These are phyloP conservation scores for Theobroma cacao DNA, from an alignment of 345 rosid species.

Conservation along the genomic window DNA sequence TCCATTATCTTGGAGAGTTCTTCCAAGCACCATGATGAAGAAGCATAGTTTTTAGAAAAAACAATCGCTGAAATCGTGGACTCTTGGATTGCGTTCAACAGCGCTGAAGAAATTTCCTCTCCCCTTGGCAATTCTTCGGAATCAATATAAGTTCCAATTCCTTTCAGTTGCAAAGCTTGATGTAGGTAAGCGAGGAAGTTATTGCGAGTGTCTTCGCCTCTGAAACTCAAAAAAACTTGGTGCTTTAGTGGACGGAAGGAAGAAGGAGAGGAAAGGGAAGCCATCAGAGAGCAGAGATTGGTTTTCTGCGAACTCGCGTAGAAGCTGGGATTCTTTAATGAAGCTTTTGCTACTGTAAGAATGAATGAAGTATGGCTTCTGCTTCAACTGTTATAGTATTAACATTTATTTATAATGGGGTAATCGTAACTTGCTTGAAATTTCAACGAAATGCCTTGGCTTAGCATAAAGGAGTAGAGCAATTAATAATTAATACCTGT, in stretches of 20 bases:
- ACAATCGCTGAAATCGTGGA: conserved; percentile 22
- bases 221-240: conserved; percentile 35
- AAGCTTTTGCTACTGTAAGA: no score
- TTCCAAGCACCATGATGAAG: conserved; percentile 30
- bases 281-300: no score
- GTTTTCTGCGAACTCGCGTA: no score
- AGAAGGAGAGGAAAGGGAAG: neutral
- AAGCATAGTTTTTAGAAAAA: conserved; percentile 24
- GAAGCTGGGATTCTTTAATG: no score
- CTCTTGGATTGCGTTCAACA: conserved; percentile 22
- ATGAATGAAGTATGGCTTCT: no score
- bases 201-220: conserved; percentile 31
- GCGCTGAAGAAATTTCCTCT: conserved; percentile 14
- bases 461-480: no score
- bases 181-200: conserved; percentile 26
- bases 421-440: no score
- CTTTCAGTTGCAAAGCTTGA: conserved; percentile 17
- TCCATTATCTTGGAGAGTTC: conserved; percentile 27
- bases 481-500: no score
- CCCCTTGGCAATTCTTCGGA: conserved; percentile 25
- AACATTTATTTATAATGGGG: no score
- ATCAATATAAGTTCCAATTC: conserved; percentile 20
- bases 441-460: no score
- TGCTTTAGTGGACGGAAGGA: conserved; percentile 1
- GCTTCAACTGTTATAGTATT: no score